Evolutionary conservation across 164 flowering plant genomes (phyloP).

Genomic region (Amborella trichopoda): DNA sequence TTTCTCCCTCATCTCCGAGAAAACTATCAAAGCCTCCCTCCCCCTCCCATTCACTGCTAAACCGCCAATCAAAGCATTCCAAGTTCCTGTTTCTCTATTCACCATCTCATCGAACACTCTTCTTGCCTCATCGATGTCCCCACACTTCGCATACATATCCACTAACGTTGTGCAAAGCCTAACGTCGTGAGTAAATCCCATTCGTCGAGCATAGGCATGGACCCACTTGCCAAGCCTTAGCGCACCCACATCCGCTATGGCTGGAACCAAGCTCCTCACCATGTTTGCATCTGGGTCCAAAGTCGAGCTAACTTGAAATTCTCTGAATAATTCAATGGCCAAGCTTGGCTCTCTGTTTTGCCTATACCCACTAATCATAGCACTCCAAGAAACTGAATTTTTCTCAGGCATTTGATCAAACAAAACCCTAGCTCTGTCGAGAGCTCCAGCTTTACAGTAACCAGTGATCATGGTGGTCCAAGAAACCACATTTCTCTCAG

Average conservation of each 20-base stretch:
- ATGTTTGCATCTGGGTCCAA: slow-evolving; percentile 60
- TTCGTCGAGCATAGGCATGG: slow-evolving; percentile 33
- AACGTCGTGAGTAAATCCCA: slow-evolving; percentile 27
- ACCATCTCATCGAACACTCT: slow-evolving; percentile 28
- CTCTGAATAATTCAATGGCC: slow-evolving; percentile 48
- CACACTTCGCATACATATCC: slow-evolving; percentile 82
- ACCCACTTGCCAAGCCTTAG: slow-evolving; percentile 60
- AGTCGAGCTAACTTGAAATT: slow-evolving; percentile 31
- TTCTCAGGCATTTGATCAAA: slow-evolving; percentile 25
- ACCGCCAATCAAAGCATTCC: slow-evolving; percentile 84
- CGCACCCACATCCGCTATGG: slow-evolving; percentile 75
- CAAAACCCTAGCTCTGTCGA: slow-evolving; percentile 21
- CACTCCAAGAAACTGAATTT: slow-evolving; percentile 39
- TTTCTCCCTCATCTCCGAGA: slow-evolving; percentile 25
- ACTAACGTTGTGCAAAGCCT: slow-evolving; percentile 55
- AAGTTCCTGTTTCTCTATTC: slow-evolving; percentile 33
- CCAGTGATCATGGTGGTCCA: slow-evolving; percentile 41
- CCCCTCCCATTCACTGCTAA: slow-evolving; percentile 32
- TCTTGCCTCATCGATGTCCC: slow-evolving; percentile 45
- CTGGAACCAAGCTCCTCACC: slow-evolving; percentile 57
- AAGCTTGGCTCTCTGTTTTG: slow-evolving; percentile 39
- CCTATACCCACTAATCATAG: slow-evolving; percentile 38
- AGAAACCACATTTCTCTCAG: slow-evolving; percentile 27
- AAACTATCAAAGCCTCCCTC: slow-evolving; percentile 20
- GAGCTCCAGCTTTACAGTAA: slow-evolving; percentile 20